These are phyloP conservation scores for Diaporthe nobilis DNA, from an alignment of 2,329 filamentous ascomycete genomes.

Conservation along the genomic window DNA sequence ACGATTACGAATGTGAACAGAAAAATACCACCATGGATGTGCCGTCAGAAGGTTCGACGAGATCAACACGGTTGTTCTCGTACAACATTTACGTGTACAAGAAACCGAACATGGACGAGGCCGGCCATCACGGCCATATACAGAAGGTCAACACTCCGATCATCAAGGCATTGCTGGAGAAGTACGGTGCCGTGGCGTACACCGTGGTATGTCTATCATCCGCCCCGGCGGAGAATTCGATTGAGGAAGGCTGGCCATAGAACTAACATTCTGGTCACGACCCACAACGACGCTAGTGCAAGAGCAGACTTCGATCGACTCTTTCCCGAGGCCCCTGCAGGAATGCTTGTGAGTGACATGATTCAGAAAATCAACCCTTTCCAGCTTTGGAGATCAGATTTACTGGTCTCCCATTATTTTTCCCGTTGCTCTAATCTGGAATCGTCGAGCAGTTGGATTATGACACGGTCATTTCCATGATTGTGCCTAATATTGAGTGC, in stretches of 20 bases:
- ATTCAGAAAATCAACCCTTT: neutral
- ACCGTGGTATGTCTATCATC: neutral
- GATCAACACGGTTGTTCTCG: slow-evolving; percentile 4
- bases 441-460: neutral
- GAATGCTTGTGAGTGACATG: slow-evolving; percentile 7
- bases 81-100: slow-evolving; percentile 8
- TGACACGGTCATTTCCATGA: slow-evolving; percentile 6
- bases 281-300: slow-evolving; percentile 3
- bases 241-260: neutral
- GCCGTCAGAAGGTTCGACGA: neutral
- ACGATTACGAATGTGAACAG: neutral
- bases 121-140: slow-evolving; percentile 1
- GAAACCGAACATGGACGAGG: neutral
- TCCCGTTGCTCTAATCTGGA: neutral
- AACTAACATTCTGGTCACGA: neutral
- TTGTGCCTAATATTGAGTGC: neutral
- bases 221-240: neutral
- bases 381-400: neutral
- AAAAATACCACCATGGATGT: neutral
- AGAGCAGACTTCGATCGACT: slow-evolving; percentile 6
- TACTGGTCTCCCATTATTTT: neutral
- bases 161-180: neutral
- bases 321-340: slow-evolving; percentile 1
- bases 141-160: slow-evolving; percentile 4
- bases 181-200: slow-evolving; percentile 5